Evolutionary conservation across 805 yeast species (phyloP), one percentile per base, ranked within the genome.

Genomic region (Jamesozyma rosinii): DNA sequence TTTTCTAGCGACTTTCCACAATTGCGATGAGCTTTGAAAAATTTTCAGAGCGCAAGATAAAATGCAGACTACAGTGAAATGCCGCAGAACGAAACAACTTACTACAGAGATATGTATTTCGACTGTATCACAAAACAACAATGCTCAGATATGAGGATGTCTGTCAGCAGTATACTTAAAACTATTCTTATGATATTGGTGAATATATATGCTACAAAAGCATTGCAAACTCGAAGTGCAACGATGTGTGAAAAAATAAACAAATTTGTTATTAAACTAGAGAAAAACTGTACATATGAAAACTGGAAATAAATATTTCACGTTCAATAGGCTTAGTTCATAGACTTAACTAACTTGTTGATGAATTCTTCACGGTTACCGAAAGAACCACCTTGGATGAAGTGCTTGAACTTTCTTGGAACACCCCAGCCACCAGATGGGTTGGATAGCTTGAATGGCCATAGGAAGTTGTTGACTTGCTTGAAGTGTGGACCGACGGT

Each of bases 351-450:
- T 74, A 87, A 83, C 70, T 83, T 81, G 83, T 87, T 87, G 75
- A 87, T 87, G 85, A 77, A 83, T 66, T 85, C 81, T 77, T 87
- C 95, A 76, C 95, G 84, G 94, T 87, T 87, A 83, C 95, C 95
- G 72, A 87, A 80, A 77, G 92, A 82, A 83, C 95, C 95, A 79
- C 95, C 95, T 77, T 85, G 94, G 79, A 87, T 83, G 70, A 83
- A 87, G 77, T 87, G 95, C 77, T 80, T 80, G 94, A 87, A 87
- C 80, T 87, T 87, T 82, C 95, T 87, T 72, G 81, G 76, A 59
- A 84, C 84, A 78, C 95, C 90, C 95, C 94, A 87, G 73, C 95
- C 95, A 75, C 95, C 95, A 72, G 79, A 78, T 74, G 95, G 95
- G 82, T 83, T 85, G 63, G 95, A 85, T 70, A 87, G 80, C 77